Evolutionary conservation across 23 red algal species (phyloP).

Genomic region (Gracilaria vermiculophylla): DNA sequence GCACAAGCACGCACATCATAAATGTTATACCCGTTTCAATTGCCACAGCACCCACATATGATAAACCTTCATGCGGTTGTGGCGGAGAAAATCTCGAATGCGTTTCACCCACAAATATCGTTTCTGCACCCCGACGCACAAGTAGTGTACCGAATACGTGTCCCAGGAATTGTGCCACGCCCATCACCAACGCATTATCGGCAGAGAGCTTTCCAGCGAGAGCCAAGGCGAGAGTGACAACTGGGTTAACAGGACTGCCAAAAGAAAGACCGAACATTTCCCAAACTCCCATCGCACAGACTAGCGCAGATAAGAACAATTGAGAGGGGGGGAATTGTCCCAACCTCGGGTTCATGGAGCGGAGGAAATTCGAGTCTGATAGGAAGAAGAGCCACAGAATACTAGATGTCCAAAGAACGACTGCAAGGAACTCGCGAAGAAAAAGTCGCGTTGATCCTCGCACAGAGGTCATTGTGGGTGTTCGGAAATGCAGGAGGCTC

Average conservation of each 20-base stretch:
- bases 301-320: constrained; percentile 33
- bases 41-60: constrained; percentile 6
- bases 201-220: background rate
- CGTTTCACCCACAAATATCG: constrained; percentile 21
- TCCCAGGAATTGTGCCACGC: constrained; percentile 38
- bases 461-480: background rate
- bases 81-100: constrained; percentile 21
- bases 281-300: constrained; percentile 44
- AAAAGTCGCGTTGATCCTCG: background rate
- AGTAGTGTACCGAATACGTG: background rate
- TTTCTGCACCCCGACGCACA: constrained; percentile 15
- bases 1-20: constrained; percentile 21
- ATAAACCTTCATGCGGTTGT: constrained; percentile 23
- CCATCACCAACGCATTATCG: constrained; percentile 22
- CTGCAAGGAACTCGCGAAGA: constrained; percentile 10
- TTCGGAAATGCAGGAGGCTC: background rate
- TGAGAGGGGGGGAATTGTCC: background rate
- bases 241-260: constrained; percentile 44
- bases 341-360: background rate
- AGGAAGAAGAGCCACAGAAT: background rate
- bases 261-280: constrained; percentile 41
- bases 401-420: constrained; percentile 1
- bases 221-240: constrained; percentile 3
- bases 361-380: background rate
- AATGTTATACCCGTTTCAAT: constrained; percentile 39